phyloP scores from a whole-genome alignment of 441 rosid species.

The Arabidopsis lyrata region DNA sequence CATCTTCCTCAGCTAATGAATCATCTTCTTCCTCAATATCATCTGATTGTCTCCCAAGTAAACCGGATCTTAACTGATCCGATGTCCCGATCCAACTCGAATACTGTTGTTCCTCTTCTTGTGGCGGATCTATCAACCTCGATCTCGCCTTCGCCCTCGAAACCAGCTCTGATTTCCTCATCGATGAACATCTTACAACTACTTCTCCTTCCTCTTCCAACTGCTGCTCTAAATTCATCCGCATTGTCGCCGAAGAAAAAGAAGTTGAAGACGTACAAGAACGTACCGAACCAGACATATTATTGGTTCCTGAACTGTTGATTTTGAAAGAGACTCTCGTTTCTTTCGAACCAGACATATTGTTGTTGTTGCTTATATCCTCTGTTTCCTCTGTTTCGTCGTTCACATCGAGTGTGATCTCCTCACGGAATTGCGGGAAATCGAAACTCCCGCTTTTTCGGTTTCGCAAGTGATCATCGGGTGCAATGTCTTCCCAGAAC shows the following conservation, averaged over 20 bases:
- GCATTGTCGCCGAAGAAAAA: constrained; percentile 42
- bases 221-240: constrained; percentile 38
- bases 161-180: constrained; percentile 48
- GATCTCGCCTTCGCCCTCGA: constrained; percentile 62
- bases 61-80: constrained; percentile 54
- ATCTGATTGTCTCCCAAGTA: constrained; percentile 38
- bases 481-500: constrained; percentile 45
- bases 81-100: constrained; percentile 54
- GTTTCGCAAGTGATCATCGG: neutral
- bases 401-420: constrained; percentile 69
- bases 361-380: constrained; percentile 35
- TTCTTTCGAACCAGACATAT: constrained; percentile 43
- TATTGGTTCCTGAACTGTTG: constrained; percentile 41
- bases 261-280: constrained; percentile 36
- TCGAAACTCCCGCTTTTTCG: constrained; percentile 42
- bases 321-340: constrained; percentile 57
- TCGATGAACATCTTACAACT: constrained; percentile 53
- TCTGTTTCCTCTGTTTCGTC: constrained; percentile 58
- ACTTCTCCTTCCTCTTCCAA: constrained; percentile 36
- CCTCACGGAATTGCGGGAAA: constrained; percentile 45
- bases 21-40: constrained; percentile 67
- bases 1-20: constrained; percentile 61
- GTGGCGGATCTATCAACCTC: constrained; percentile 61
- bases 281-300: constrained; percentile 26
- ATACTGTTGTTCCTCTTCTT: constrained; percentile 48